Base-by-base conservation (phyloP, 331 rosid species). In the Erythrophleum ivorense region DNA sequence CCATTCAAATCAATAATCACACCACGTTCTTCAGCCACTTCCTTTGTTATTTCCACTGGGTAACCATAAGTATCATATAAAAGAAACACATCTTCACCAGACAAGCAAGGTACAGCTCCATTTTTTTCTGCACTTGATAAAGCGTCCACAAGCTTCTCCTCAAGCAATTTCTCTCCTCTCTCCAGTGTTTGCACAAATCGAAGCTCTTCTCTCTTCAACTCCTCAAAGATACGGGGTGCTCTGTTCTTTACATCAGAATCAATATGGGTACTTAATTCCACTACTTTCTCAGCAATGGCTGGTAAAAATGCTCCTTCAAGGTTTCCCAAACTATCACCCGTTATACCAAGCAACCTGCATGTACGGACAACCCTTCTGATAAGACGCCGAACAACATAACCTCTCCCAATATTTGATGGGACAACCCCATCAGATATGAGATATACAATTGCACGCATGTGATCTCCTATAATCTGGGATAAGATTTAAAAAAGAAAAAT, bases 341-440 rank as follows among this genome's bases (percentile, higher is more conserved):
- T 88, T 90, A 95, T 93, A 76, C 97, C 98, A 80, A 95, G 98
- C 87, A 95, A 85, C 88, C 97, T 93, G 83, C 99, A 93, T 53
- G 88, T 92, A 80, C 98, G 99, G 73, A 93, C 94, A 77, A 88
- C 97, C 89, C 98, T 91, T 89, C 99, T 92, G 57, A 95, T 93
- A 74, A 95, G 99, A 83, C 94, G 89, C 63, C 97, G 91, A 84
- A 91, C 98, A 3, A 95, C 94, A 83, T 93, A 95, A 57, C 99
- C 98, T 82, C 97, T 89, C 79, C 99, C 97, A 82, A 91, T 93
- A 82, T 95, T 95, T 75, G 99, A 95, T 64, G 98, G 98, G 80
- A 86, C 89, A 73, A 93, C 98, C 18, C 99, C 99, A 66, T 93
- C 99, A 21, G 97, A 90, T 87, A 95, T 88, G 83, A 95, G 97